Evolutionary conservation across 129 eudicot genomes (phyloP).

Genomic region (Saussurea involucrata): DNA sequence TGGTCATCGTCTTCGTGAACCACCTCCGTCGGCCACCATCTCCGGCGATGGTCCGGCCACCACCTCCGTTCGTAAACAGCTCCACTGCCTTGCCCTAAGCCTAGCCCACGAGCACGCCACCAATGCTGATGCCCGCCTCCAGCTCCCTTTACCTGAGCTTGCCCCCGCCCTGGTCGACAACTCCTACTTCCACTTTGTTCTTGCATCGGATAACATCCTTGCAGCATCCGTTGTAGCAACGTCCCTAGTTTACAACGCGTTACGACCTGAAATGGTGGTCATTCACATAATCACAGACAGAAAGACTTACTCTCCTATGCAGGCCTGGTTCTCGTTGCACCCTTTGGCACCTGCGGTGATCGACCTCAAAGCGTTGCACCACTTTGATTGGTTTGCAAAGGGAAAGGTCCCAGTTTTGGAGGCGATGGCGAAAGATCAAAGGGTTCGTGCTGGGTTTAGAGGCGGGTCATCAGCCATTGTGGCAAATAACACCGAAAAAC

Average conservation of each 20-base stretch:
- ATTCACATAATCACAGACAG: constrained; percentile 79
- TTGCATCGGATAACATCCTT: constrained; percentile 88
- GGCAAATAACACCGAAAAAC: constrained; percentile 73
- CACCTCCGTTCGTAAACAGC: too few relatives aligned
- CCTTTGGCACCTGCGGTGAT: constrained; percentile 73
- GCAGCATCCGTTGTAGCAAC: constrained; percentile 93
- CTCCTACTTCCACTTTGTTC: constrained; percentile 80
- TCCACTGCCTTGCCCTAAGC: constrained; percentile 69
- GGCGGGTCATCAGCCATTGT: constrained; percentile 91
- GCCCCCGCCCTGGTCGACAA: constrained; percentile 83
- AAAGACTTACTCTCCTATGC: constrained; percentile 85
- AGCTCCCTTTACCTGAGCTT: constrained; percentile 72
- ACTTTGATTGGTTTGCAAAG: constrained; percentile 90
- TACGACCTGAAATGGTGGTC: constrained; percentile 71
- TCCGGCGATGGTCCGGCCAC: too few relatives aligned
- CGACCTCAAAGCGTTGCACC: constrained; percentile 82
- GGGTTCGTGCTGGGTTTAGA: constrained; percentile 67
- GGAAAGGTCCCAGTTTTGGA: constrained; percentile 92
- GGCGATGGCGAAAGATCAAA: constrained; percentile 91
- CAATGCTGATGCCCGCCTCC: constrained; percentile 80
- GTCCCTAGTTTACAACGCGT: constrained; percentile 70
- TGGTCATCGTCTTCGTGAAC: too few relatives aligned
- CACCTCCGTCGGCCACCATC: too few relatives aligned
- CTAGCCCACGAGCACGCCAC: constrained; percentile 84
- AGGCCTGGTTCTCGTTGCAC: constrained; percentile 93